Evolutionary conservation across 106 monocot genomes (phyloP).

Genomic region (Alisma plantagoaquatica): DNA sequence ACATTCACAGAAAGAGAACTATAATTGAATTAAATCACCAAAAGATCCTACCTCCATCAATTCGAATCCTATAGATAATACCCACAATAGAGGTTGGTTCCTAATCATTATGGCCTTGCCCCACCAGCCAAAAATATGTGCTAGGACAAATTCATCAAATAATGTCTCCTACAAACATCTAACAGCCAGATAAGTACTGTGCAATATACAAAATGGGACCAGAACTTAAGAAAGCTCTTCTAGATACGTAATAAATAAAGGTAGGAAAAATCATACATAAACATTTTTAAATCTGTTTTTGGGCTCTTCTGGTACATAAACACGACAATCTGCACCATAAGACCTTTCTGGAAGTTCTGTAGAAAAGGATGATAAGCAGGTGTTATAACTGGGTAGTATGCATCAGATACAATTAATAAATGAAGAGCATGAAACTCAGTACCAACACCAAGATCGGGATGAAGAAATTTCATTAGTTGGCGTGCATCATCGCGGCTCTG

Average conservation of each 20-base stretch:
- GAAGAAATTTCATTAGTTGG: conserved; percentile 88
- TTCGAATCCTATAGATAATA: conserved; percentile 94
- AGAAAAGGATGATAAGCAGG: too few species aligned
- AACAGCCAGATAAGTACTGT: conserved; percentile 46
- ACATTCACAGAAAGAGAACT: neutral
- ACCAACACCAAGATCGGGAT: conserved; percentile 98
- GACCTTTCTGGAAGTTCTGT: conserved; percentile 94
- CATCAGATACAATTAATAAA: conserved; percentile 4
- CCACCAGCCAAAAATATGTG: conserved; percentile 99
- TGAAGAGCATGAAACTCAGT: conserved; percentile 5
- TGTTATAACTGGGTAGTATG: too few species aligned
- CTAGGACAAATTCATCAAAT: conserved; percentile 97
- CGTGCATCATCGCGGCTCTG: conserved; percentile 96
- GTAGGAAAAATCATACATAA: conserved; percentile 92
- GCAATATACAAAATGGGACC: too few species aligned
- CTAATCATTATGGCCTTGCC: conserved; percentile 97
- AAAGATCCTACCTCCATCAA: conserved; percentile 67
- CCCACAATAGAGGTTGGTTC: conserved; percentile 91
- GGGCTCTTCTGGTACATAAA: conserved; percentile 93
- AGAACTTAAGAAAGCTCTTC: conserved; percentile 9
- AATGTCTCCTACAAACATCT: conserved; percentile 73
- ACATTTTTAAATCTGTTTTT: conserved; percentile 95
- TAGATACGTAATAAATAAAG: conserved; percentile 36
- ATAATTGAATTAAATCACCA: neutral
- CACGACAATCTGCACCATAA: conserved; percentile 90